Conservation (phyloP, 176 grass and related monocot species). For the Carex littledalei region DNA sequence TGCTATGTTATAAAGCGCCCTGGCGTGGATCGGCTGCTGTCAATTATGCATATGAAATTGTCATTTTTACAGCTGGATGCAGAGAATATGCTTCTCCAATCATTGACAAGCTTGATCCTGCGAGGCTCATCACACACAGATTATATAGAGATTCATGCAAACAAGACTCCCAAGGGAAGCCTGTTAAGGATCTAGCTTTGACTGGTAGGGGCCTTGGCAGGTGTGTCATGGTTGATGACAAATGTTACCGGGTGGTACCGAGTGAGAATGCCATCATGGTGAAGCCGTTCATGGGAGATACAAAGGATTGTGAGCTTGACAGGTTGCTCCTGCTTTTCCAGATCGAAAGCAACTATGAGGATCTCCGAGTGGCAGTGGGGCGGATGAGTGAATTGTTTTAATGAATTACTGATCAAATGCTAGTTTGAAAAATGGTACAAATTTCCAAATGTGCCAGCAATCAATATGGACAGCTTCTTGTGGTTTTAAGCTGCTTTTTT, state of each 20-base stretch:
- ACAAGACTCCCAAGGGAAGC: not conserved
- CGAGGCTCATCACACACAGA: not conserved
- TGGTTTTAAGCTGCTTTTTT: not conserved
- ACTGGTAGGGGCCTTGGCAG: not conserved
- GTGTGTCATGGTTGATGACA: not conserved
- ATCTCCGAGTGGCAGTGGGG: not conserved
- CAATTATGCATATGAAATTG: not conserved
- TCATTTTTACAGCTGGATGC: not conserved
- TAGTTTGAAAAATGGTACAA: not conserved
- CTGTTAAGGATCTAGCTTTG: not conserved
- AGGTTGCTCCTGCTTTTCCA: not conserved
- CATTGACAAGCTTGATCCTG: not conserved
- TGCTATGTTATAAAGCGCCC: constrained; percentile 1
- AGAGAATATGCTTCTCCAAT: constrained; percentile 10
- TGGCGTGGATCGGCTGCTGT: not conserved
- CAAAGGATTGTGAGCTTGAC: not conserved
- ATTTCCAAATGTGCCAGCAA: not conserved
- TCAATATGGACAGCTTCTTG: not conserved
- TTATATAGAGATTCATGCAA: not conserved
- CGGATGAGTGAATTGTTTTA: not conserved
- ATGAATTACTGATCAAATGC: not conserved
- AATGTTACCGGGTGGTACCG: not conserved
- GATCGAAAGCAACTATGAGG: not conserved
- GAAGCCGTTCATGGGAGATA: not conserved
- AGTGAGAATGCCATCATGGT: not conserved